Evolutionary conservation across 768 basidiomycete genomes (phyloP).

Genomic region (Harrya chromipes): DNA sequence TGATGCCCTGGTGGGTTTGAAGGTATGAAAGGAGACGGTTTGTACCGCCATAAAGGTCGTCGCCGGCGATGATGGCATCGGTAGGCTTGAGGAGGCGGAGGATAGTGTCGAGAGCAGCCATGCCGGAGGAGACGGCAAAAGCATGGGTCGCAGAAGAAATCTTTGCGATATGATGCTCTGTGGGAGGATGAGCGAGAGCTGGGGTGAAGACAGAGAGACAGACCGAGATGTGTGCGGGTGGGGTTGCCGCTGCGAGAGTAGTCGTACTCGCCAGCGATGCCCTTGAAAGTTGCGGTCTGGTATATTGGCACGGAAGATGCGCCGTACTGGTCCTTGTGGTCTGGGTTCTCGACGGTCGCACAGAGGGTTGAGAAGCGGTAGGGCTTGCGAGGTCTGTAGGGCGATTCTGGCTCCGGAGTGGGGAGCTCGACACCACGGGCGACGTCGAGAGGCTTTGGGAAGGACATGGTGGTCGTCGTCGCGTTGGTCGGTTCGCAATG

Average conservation of each 20-base stretch:
- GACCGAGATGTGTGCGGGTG: constrained; percentile 91
- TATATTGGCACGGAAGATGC: constrained; percentile 96
- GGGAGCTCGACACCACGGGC: constrained; percentile 52
- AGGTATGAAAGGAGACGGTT: constrained; percentile 93
- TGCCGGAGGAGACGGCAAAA: constrained; percentile 92
- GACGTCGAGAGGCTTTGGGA: constrained; percentile 6
- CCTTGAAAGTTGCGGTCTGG: constrained; percentile 98
- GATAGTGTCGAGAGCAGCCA: constrained; percentile 97
- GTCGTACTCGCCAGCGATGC: constrained; percentile 84
- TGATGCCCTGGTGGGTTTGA: constrained; percentile 80
- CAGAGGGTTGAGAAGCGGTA: constrained; percentile 90
- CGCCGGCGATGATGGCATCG: constrained; percentile 94
- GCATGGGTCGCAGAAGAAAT: constrained; percentile 91
- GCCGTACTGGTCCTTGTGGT: constrained; percentile 93
- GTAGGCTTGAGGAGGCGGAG: constrained; percentile 91
- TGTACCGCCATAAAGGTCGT: constrained; percentile 97
- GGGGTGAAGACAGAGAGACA: constrained; percentile 16
- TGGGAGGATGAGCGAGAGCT: background rate
- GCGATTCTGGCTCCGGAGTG: constrained; percentile 81
- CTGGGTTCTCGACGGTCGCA: constrained; percentile 88
- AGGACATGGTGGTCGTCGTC: constrained; percentile 12
- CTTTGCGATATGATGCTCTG: constrained; percentile 97
- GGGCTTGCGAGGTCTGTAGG: constrained; percentile 61
- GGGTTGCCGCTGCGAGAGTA: constrained; percentile 96
- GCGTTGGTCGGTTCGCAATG: background rate